Base-by-base conservation (phyloP, 1,284 basidiomycete species). In the Ceratobasidium theobromae region DNA sequence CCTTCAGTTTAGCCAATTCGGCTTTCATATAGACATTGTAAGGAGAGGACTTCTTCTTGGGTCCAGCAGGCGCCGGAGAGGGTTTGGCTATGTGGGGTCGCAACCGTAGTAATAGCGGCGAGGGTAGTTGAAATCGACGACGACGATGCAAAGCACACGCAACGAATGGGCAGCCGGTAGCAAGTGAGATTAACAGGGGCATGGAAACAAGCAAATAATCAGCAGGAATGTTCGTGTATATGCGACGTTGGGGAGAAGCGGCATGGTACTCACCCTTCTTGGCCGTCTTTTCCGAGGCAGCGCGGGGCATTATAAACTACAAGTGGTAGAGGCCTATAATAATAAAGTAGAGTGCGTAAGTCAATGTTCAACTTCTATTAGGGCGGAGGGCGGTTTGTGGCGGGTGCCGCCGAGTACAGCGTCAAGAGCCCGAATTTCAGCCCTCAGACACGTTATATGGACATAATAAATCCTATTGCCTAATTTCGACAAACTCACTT, bases 1-100 rank as follows among this genome's bases (percentile, higher is more conserved):
- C 67, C 62, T 70, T 70, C 27, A 70, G 58, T 64, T 70, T 69
- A 35, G 69, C 69, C 14, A 70, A 51, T 60, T 70, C 69, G 25
- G 58, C 60, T 60, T 70, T 70, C 69, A 70, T 70, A 55, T 67
- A 69, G 27, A 66, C 53, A 45, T 70, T 70, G 53, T 70, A 70
- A 23, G 69, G 65, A 32, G 67, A 66, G 16, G 68, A 60, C 69
- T 70, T 70, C 53, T 70, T 70, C 68, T 70, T 70, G 27, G 58
- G 46, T 57, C 67, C 67, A 21, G 51, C 67, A 33, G 53, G 53
- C 16, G 67, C 40, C 46, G 67, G 57, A 9, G 67, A 66, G 18
- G 69, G 57, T 54, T 66, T 67, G 43, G 67, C 64, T 68, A 25
- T 46, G 43, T 53, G 51, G n/a, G 45, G 8, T 40, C 6, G 11